Evolutionary conservation across 768 basidiomycete species (phyloP), one percentile per base, ranked within the genome.

Genomic region (Hebeloma cylindrosporum): DNA sequence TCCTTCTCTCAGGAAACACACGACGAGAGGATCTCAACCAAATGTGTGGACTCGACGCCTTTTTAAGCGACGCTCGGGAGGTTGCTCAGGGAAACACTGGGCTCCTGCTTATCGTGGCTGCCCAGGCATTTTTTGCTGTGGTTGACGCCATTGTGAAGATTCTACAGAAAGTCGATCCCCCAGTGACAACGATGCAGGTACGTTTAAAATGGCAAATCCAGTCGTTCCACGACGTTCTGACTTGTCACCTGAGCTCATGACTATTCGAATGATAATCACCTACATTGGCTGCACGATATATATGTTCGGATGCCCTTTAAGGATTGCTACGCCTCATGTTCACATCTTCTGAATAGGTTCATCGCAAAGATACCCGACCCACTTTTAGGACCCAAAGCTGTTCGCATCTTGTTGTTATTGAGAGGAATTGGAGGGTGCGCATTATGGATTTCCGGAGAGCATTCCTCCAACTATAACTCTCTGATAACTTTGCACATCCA

Each of bases 91-190:
- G 44, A 25, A 85, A 87, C 61, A 59, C 65, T 6, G 85, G 85
- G 7, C 62, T 88, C 37, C 59, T 82, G 28, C 67, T 85, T 11
- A 71, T 87, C 14, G 71, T 71, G 5, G 62, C 63, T 3, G 58
- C 81, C 3, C 79, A 84, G 57, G 63, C 78, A 9, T 81, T 81
- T 61, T 74, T 82, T 35, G 69, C 80, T 3, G 59, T 73, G 28
- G 81, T 83, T 71, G 78, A 79, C 39, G 64, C 80, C 2, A 63
- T 73, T 4, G 83, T 86, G 27, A 85, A 86, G 62, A 69, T 68
- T 47, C 63, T 88, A 41, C 75, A 79, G 47, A 65, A 59, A 21
- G 61, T 82, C 5, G 76, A 82, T 45, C 66, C 73, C 6, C 82
- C 80, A 1, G 74, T 82, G 9, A 73, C 78, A 3, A 68, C 77